Conservation (phyloP, 2,329 filamentous ascomycete species). For the Pyrenochaeta sp. region DNA sequence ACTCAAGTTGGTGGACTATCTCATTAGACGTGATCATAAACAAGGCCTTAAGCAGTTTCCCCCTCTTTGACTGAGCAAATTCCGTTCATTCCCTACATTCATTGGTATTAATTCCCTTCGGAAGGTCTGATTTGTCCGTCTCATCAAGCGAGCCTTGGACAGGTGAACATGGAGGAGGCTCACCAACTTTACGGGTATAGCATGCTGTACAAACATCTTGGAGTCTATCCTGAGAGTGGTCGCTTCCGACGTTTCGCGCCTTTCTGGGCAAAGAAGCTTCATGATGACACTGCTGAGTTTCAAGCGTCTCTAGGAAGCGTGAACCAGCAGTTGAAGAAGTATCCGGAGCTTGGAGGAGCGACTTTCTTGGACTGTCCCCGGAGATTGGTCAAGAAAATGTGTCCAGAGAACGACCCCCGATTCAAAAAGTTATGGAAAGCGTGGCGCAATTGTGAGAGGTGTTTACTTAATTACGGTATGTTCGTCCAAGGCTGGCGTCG, state of each 20-base stretch:
- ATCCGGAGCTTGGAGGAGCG: neutral
- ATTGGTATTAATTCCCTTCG: neutral
- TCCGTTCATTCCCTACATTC: neutral
- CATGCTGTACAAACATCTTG: slow-evolving; percentile 9
- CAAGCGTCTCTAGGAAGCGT: neutral
- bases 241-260: slow-evolving; percentile 8
- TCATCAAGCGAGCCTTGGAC: neutral
- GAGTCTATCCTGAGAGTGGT: slow-evolving; percentile 4
- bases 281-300: slow-evolving; percentile 14
- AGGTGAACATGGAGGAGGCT: neutral
- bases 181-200: neutral
- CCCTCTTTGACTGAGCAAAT: neutral
- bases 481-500: neutral
- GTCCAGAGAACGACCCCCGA: neutral
- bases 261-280: slow-evolving; percentile 11
- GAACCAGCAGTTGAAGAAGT: slow-evolving; percentile 3
- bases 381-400: neutral
- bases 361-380: slow-evolving; percentile 10
- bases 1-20: no score
- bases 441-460: slow-evolving; percentile 8
- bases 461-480: slow-evolving; percentile 8
- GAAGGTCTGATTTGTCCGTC: neutral
- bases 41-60: no score
- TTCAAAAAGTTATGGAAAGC: neutral
- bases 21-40: no score